Percentiles rank a stretch among this genome's conserved stretches.
Conservation (phyloP, 2,329 filamentous ascomycete species). For the Phaeosphaeria sp. region DNA sequence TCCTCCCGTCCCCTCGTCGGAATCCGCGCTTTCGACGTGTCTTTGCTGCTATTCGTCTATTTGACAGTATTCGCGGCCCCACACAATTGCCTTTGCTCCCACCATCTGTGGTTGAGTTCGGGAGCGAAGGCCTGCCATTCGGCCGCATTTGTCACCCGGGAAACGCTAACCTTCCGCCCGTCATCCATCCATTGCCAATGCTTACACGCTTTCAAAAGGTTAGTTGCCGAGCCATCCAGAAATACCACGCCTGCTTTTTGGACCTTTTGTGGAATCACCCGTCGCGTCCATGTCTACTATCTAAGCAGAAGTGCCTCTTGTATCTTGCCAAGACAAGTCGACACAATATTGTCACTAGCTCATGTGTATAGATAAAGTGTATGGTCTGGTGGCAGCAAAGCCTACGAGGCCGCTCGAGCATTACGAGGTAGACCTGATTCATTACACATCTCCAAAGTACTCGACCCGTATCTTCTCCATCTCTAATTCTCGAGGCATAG, state of each 20-base stretch:
- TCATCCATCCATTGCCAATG: background rate
- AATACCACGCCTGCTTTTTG: background rate
- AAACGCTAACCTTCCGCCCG: background rate
- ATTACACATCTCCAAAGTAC: too few species aligned
- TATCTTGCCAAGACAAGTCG: too few species aligned
- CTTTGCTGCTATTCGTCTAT: background rate
- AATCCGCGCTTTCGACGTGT: conserved; percentile 1
- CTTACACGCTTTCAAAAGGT: background rate
- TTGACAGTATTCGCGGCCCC: background rate
- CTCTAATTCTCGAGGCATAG: conserved; percentile 45
- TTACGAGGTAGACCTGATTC: too few species aligned
- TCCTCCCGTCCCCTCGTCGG: background rate
- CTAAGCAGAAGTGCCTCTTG: background rate
- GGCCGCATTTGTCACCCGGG: background rate
- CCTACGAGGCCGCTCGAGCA: too few species aligned
- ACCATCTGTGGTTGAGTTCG: background rate
- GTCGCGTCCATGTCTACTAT: background rate
- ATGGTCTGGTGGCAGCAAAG: too few species aligned
- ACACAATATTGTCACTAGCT: too few species aligned
- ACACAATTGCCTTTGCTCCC: background rate
- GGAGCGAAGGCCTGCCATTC: background rate
- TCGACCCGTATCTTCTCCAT: conserved; percentile 52
- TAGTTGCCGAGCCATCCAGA: background rate
- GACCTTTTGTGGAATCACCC: background rate
- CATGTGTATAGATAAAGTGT: too few species aligned